A percentile compares a stretch with the other conserved stretches of the same genome.
Evolutionary conservation across 1,139 yeast genomes (phyloP).

Genomic region (Blastobotrys persicus): DNA sequence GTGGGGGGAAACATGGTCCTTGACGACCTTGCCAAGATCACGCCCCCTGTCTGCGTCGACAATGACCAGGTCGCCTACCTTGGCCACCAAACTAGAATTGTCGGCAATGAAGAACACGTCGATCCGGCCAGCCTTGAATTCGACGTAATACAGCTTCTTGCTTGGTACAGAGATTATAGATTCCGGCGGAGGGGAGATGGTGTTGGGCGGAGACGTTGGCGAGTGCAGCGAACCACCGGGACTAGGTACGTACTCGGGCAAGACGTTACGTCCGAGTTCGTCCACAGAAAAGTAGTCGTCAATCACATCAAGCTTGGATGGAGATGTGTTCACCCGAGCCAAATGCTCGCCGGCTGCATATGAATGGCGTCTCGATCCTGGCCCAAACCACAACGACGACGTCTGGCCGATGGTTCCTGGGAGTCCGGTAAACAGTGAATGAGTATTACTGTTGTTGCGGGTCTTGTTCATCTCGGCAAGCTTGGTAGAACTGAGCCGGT

Average conservation of each 20-base stretch:
- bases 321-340: neutral
- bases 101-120: slow-evolving; percentile 75
- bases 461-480: slow-evolving; percentile 10
- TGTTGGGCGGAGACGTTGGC: slow-evolving; percentile 7
- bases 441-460: neutral
- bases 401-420: slow-evolving; percentile 21
- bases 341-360: slow-evolving; percentile 26
- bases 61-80: slow-evolving; percentile 75
- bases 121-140: slow-evolving; percentile 81
- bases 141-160: slow-evolving; percentile 59
- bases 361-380: slow-evolving; percentile 28
- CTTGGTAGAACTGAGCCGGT: slow-evolving; percentile 16
- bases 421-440: slow-evolving; percentile 1
- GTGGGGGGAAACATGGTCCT: slow-evolving; percentile 63
- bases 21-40: slow-evolving; percentile 79
- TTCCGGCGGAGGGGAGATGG: slow-evolving; percentile 9
- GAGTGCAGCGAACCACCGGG: slow-evolving; percentile 12
- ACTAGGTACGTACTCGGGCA: slow-evolving; percentile 6
- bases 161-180: slow-evolving; percentile 29
- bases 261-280: slow-evolving; percentile 26
- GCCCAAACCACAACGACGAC: slow-evolving; percentile 15
- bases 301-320: slow-evolving; percentile 15
- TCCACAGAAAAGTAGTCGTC: slow-evolving; percentile 28
- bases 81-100: slow-evolving; percentile 49
- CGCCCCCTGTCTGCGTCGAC: slow-evolving; percentile 98